Percentiles rank a stretch among this genome's conserved stretches.
Evolutionary conservation across 306 rosid species (phyloP).

Genomic region (Quercus bicolor): DNA sequence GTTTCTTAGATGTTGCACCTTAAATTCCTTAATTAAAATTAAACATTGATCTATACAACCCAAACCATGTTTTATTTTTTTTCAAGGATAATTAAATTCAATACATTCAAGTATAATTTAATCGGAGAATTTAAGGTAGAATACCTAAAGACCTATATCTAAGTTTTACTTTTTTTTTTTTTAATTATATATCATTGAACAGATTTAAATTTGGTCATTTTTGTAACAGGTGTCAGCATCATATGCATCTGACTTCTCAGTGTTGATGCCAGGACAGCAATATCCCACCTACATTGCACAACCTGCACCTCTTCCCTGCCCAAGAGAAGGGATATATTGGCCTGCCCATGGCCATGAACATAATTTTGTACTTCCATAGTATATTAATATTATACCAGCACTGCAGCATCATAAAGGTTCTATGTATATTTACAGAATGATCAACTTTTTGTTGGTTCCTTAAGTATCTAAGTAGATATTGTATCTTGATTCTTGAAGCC

Average conservation of each 20-base stretch:
- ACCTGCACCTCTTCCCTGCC: conserved; percentile 84
- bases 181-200: not conserved
- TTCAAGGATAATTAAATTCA: too few species aligned
- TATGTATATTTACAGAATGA: conserved; percentile 24
- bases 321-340: conserved; percentile 67
- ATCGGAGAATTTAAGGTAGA: too few species aligned
- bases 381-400: conserved; percentile 1
- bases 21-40: too few species aligned
- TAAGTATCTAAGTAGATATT: conserved; percentile 2
- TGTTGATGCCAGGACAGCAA: conserved; percentile 90
- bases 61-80: too few species aligned
- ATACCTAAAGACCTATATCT: too few species aligned
- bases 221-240: conserved; percentile 46
- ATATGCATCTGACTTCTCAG: conserved; percentile 65
- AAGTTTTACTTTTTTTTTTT: too few species aligned
- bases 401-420: conserved; percentile 11
- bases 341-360: conserved; percentile 76
- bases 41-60: too few species aligned
- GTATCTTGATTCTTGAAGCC: not conserved
- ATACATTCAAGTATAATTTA: too few species aligned
- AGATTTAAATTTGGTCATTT: not conserved
- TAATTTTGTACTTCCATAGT: conserved; percentile 46
- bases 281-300: conserved; percentile 80
- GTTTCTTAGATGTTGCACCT: too few species aligned
- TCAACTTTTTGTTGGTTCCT: not conserved